Evolutionary conservation across 2,329 filamentous ascomycete species (phyloP), one percentile per base, ranked within the genome.

Genomic region (Aspergillus unguis): DNA sequence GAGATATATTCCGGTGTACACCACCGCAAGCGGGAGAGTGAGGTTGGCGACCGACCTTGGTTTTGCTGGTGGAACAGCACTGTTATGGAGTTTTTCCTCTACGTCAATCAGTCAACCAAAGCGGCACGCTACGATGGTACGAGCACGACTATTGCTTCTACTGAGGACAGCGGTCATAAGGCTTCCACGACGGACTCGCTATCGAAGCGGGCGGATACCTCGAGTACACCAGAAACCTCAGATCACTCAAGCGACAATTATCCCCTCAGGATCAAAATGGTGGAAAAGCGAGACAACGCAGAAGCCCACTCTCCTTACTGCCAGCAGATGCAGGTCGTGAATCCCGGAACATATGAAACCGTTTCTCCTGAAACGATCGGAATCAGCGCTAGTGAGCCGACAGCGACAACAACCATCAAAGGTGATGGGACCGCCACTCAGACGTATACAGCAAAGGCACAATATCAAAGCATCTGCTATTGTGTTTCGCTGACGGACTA

Each of bases 11-110:
- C 53, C 42, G 61, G 51, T 58, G 60, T 53, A 48, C 61, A 57
- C 52, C 58, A 67, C 47, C 71, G 72, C 52, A 73, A 73, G 36
- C 71, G 76, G 57, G 66, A 74, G 46, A 72, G 73, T 8, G 65
- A 73, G 51, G 75, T 77, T n/a, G 81, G 82, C 6, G 82, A 86
- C 33, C 77, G 77, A 53, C 84, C 85, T 2, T 88, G 85, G 85
- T 85, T 83, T 62, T 88, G 85, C 67, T 82, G 80, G 65, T 88
- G 84, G 84, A 88, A 88, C 63, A 73, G 76, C 10, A 88, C 85
- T 0, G 76, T 83, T 48, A 75, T 87, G 45, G 85, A 88, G 65
- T 80, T 82, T 35, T 87, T 86, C 67, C 78, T 88, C 43, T 88
- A 86, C 62, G 74, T 83, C 48, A 77, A 81, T 49, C 69, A 82